Evolutionary conservation across 2,329 filamentous ascomycete genomes (phyloP), one percentile per base, ranked within the genome.

Genomic region (Periglandula ipomoeae): DNA sequence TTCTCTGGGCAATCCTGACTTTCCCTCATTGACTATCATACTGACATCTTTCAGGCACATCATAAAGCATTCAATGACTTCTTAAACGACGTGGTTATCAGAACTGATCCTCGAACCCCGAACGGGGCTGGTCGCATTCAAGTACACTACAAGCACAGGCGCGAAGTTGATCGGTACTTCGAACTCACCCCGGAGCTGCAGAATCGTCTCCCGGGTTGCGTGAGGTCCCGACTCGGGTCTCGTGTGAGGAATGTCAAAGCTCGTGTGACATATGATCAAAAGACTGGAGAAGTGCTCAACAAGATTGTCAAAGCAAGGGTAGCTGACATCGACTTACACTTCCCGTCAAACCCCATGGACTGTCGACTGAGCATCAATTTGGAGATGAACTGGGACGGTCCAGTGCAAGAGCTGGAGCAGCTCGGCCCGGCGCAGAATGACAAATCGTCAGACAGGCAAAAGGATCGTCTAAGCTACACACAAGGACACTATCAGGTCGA

Each of bases 331-430:
- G 86, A 95, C 58, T 77, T 98, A 17, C 84, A 86, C 66, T 85
- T 89, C 57, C 91, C 93, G 0, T 72, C 73, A 44, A 79, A 78
- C 8, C 79, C 81, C 3, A 87, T 96, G 60, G 93, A 98, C 67
- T 95, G 89, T 68, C 87, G 93, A 10, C 84, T 98, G 56, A 95
- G 89, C 59, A 82, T 98, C 61, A 97, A 95, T 61, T 77, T 98
- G 2, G 94, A 98, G 79, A 89, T 94, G 79, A 78, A 84, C 47
- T 95, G 84, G 71, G 77, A 89, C 3, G 88, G 89, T 2, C 59
- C 86, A 0, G 73, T 81, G 3, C 71, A 78, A 35, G 77, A 80
- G 51, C 64, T 82, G 13, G 72, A 78, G 56, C 60, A 65, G 22
- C 49, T 67, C 46, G 59, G 59, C 43, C 65, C 59, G 38, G 59